Evolutionary conservation across 2,329 filamentous ascomycete species (phyloP), one percentile per base, ranked within the genome.

Genomic region (Ophiostoma tasmaniense): DNA sequence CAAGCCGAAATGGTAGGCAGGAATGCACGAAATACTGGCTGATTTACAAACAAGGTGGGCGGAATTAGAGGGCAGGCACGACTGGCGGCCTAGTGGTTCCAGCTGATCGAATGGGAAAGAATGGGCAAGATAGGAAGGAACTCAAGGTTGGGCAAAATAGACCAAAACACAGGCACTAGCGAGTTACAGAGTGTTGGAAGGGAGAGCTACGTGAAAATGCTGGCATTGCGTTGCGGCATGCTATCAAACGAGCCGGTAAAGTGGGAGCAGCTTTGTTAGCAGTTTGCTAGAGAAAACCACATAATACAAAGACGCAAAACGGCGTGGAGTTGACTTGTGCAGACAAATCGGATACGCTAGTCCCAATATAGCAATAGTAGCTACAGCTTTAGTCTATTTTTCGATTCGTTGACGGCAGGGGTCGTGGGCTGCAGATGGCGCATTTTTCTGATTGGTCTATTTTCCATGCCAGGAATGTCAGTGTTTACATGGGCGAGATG

Each of bases 401-500:
- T 25, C 50, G 50, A 61, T 30, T 33, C 3, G 55, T 61, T 17
- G 55, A 14, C 55, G 55, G 55, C 55, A 61, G 55, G 55, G 55
- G 55, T 33, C 55, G 28, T 33, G 59, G 28, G 28, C 28, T 33
- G 28, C 17, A 33, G 59, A 14, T 39, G 33, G 37, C 39, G 62
- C 64, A 42, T 28, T 66, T 66, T 42, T 66, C 39, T 45, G 22
- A 66, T 66, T 66, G 37, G 64, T 66, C 64, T 1, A 7, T 45
- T 30, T 28, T 35, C 42, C 22, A 42, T 25, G 2, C 8, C 14
- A 11, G 33, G 62, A 35, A 42, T 28, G 35, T 6, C n/a, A 11
- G 33, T 35, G 30, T 28, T 35, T 28, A 37, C 28, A 61, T 33
- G 11, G 6, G 37, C 37, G 52, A 14, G 25, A 14, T 30, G 22